Base-by-base conservation (phyloP, 2,329 filamentous ascomycete species). In the Nigrospora osmanthi region DNA sequence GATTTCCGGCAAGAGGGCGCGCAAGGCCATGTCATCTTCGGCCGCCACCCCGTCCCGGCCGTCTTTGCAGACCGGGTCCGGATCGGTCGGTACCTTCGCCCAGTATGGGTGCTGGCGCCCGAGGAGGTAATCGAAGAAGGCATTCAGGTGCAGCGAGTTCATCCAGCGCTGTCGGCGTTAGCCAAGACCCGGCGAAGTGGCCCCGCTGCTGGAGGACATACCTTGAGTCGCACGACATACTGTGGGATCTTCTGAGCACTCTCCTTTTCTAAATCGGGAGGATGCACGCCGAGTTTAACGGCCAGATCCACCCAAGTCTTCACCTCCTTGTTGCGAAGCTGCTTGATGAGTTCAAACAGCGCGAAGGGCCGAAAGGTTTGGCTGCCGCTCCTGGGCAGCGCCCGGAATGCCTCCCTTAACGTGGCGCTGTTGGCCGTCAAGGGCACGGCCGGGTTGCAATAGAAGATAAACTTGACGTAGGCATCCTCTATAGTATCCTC, bases 161-260 rank as follows among this genome's bases (percentile, higher is more conserved):
- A 96, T 93, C 90, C 90, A 96, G 59, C 91, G 83, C 87, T 62
- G 46, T 17, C 17, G 40, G 31, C 38, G 46, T 56, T 57, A 47
- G 60, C 54, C 50, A 28, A 28, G 23, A 7, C 23, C 23, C 14
- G 40, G 28, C 43, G 23, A 28, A 40, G 28, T 32, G 42, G 13
- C 15, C 13, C 9, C 16, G 17, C 6, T 4, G 11, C 14, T 10
- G 33, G 16, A 13, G 7, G 11, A 42, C 19, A 23, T 66, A 90
- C 87, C 80, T 96, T 96, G 46, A 96, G 69, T 47, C 90, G 79
- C 39, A 96, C 90, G 37, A 88, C 89, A 70, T 95, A 96, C 62
- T 96, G 90, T 62, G 95, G 89, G 47, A 96, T 85, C 63, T 95
- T 95, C 60, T 96, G 91, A 2, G 86, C 83, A 61, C 89, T 95